Base-by-base conservation (phyloP, 2,329 filamentous ascomycete species). In the Sporothrix sp. region DNA sequence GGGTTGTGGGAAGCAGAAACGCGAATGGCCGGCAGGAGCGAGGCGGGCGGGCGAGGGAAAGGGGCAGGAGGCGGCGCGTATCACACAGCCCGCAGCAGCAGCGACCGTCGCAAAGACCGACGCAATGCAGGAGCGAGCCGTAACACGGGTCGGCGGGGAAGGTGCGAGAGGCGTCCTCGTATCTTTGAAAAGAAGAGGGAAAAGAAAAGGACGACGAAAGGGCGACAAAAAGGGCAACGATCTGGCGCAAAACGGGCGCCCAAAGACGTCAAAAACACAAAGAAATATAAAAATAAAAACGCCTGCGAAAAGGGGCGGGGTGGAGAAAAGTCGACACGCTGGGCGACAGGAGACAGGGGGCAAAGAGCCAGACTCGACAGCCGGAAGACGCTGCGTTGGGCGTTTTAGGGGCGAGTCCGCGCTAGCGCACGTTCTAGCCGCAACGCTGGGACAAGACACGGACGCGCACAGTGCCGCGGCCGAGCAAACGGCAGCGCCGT, bases 241-340 rank as follows among this genome's bases (percentile, higher is more conserved):
- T 28, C 25, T 10, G 21, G 13, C 11, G 28, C 28, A n/a, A 28
- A 13, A 11, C 9, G 13, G n/a, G 21, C 27, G 13, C 21, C 18
- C 32, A 21, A 16, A 32, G 20, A 18, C 27, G 27, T 21, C 42
- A 11, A 23, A 33, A 33, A 44, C 28, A 33, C 40, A 20, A 50
- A 20, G 30, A 36, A 43, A 16, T n/a, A n/a, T 7, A 14, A 23
- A 25, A 39, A 27, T 18, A 21, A 32, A 32, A 43, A 30, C 47
- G 30, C 47, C 38, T 50, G 20, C n/a, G 16, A 43, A 44, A 44
- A 35, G 39, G 39, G 48, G 48, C 39, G 32, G 28, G 35, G 42
- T 46, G 49, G 49, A 33, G 42, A 27, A 45, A 7, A 36, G 28
- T 44, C 8, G 40, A 30, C 10, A 32, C 10, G 27, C 40, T 14